phyloP scores from a whole-genome alignment of 1,284 basidiomycete species.

The Irpex lacteus region DNA sequence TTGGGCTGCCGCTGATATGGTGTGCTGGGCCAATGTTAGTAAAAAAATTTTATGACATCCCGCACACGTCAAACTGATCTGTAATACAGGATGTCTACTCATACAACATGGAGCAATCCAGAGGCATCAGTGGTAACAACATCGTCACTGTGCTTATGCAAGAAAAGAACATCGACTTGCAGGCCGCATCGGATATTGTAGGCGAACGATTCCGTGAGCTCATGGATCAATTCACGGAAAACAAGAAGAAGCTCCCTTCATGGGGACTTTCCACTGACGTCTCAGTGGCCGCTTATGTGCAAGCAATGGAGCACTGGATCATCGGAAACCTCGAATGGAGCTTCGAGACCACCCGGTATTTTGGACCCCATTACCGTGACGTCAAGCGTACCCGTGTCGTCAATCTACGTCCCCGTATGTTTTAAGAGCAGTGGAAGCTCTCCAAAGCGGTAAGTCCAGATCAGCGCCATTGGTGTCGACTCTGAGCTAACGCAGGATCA shows the following conservation, averaged over 20 bases:
- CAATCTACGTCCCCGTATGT: slow-evolving; percentile 7
- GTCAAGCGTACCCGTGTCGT: slow-evolving; percentile 26
- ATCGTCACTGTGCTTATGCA: slow-evolving; percentile 39
- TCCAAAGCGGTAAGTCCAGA: too few species aligned
- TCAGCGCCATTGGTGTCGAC: background rate
- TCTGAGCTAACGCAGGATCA: background rate
- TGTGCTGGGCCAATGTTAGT: slow-evolving; percentile 42
- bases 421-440: background rate
- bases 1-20: slow-evolving; percentile 39
- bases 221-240: slow-evolving; percentile 29
- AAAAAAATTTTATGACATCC: background rate
- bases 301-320: slow-evolving; percentile 35
- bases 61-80: background rate
- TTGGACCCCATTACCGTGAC: slow-evolving; percentile 24
- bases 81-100: slow-evolving; percentile 39
- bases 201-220: slow-evolving; percentile 31
- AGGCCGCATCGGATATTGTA: slow-evolving; percentile 34
- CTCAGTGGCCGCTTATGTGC: slow-evolving; percentile 32
- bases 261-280: slow-evolving; percentile 30
- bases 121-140: slow-evolving; percentile 37
- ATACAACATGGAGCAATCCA: slow-evolving; percentile 39
- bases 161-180: slow-evolving; percentile 31
- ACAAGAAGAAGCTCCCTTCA: slow-evolving; percentile 28
- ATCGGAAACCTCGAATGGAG: slow-evolving; percentile 39
- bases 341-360: slow-evolving; percentile 38